Conservation (phyloP, 352 stramenopile genomes). For the Pythium plurisporium region DNA sequence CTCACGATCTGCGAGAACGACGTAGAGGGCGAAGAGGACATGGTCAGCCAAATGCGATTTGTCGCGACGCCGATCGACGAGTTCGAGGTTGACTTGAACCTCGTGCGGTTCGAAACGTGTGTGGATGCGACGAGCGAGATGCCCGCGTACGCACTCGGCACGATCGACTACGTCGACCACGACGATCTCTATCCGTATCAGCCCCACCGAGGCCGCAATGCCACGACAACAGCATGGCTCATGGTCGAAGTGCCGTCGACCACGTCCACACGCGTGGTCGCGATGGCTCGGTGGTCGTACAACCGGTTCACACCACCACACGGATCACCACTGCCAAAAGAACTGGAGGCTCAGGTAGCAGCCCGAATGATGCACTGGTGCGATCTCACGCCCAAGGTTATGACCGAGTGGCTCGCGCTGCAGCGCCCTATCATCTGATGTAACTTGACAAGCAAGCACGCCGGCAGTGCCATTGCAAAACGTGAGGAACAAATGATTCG, state of each 20-base stretch:
- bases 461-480: no score
- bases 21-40: not conserved
- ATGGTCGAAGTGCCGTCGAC: not conserved
- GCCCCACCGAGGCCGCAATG: not conserved
- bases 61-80: not conserved
- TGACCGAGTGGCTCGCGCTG: not conserved
- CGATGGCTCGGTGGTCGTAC: constrained; percentile 6
- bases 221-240: not conserved
- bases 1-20: constrained; percentile 20
- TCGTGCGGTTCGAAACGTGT: not conserved
- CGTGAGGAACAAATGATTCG: no score
- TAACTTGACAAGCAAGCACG: no score
- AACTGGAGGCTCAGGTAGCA: not conserved
- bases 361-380: not conserved
- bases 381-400: not conserved
- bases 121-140: not conserved
- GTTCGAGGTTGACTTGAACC: constrained; percentile 14
- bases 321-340: not conserved
- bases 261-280: not conserved
- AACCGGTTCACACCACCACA: not conserved
- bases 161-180: constrained; percentile 8
- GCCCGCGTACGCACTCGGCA: not conserved
- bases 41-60: constrained; percentile 1
- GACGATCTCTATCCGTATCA: constrained; percentile 17
- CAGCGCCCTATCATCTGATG: not conserved